Evolutionary conservation across 805 yeast species (phyloP).

Genomic region (Candida nemodendra): DNA sequence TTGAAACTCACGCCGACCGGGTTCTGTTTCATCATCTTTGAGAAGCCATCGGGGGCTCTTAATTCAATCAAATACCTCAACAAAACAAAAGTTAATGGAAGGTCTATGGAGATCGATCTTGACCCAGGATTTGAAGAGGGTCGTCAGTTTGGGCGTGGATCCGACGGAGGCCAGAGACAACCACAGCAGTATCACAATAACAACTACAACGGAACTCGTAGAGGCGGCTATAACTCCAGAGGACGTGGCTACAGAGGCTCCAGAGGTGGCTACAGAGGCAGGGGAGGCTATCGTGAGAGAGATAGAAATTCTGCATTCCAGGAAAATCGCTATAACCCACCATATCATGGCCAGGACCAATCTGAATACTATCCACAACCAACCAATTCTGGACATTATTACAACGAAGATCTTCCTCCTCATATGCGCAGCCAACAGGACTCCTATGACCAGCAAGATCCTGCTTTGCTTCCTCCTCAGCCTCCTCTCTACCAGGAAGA

Average conservation of each 20-base stretch:
- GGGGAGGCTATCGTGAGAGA: constrained; percentile 35
- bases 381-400: constrained; percentile 1
- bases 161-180: constrained; percentile 81
- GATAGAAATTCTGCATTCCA: constrained; percentile 15
- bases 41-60: constrained; percentile 65
- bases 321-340: constrained; percentile 6
- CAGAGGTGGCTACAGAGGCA: constrained; percentile 26
- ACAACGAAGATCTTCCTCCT: constrained; percentile 11
- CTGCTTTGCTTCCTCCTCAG: constrained; percentile 4
- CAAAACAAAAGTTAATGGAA: constrained; percentile 81
- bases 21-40: constrained; percentile 87
- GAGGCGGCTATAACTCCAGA: constrained; percentile 12
- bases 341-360: not conserved
- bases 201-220: constrained; percentile 29
- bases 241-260: constrained; percentile 4
- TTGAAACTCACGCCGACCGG: constrained; percentile 94
- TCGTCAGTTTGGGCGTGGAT: constrained; percentile 92
- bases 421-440: constrained; percentile 5
- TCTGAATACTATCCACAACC: not conserved
- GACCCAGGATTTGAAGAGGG: constrained; percentile 98
- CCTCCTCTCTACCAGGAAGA: constrained; percentile 1
- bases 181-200: constrained; percentile 12
- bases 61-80: constrained; percentile 81
- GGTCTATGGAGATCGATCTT: constrained; percentile 77
- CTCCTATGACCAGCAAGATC: constrained; percentile 5